Base-by-base conservation (phyloP, 768 basidiomycete species). In the Boletus vinaceobasis region DNA sequence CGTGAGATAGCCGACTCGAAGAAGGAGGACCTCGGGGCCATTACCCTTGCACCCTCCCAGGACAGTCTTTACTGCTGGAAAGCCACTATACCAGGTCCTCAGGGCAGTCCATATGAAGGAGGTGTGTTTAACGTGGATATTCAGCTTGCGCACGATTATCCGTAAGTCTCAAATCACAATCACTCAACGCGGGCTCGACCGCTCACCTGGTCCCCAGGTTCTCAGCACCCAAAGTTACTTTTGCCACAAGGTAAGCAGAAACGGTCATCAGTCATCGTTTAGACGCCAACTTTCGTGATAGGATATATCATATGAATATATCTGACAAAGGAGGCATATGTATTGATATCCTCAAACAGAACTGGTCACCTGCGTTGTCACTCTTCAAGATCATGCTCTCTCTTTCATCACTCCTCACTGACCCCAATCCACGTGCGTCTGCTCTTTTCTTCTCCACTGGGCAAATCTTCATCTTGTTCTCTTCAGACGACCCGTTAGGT, bases 301-400 rank as follows among this genome's bases (percentile, higher is more conserved):
- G 88, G 63, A 90, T 92, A 67, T 93, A 93, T 63, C 90, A 93
- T 64, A 90, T 92, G 89, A 93, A 93, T 56, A 90, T 90, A 43
- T 87, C 85, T 48, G 88, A 90, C 53, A 79, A 81, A 48, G 90
- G 88, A 40, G 79, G 78, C 60, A 86, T 92, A 50, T 93, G 90
- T 65, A 89, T 93, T 60, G 90, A 97, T 72, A 92, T 96, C 48
- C 80, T 98, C 55, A 97, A 98, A 74, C 81, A 85, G 65, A 89
- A 91, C 64, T 98, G 94, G 94, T 94, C 91, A 1, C 94, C 94
- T 7, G 94, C 94, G 2, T 73, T 98, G 21, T 95, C 93, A 3
- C 76, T 98, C 45, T 94, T 90, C 79, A 97, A 98, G 76, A 90
- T 96, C 65, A 86, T 98, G 72, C 82, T 98, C 19, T 95, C 93